Base-by-base conservation (phyloP, 768 basidiomycete genomes). In the Glaciozyma antarctica region DNA sequence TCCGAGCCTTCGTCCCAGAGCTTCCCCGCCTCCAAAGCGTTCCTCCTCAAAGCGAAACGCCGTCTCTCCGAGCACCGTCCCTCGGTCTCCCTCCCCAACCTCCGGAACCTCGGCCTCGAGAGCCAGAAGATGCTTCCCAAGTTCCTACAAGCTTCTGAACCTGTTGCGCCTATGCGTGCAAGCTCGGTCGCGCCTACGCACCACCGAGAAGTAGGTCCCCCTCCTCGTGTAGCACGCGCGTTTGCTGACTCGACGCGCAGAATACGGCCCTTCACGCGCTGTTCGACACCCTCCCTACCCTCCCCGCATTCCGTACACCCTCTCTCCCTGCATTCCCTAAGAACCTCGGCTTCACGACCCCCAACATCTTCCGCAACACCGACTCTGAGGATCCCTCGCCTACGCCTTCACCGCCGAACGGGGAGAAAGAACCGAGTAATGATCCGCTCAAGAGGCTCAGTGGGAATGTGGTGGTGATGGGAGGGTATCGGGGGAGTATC, bases 391-490 rank as follows among this genome's bases (percentile, higher is more conserved):
- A 58, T 6, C 24, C 17, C 8, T 58, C 49, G 48, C 34, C 34
- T 59, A 63, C 21, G 66, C 56, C 13, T 58, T 63, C 47, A 1
- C 57, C 58, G 15, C 38, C 7, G 34, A 22, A 24, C 22, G 17
- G 6, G 55, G 38, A 57, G 12, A 57, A 38, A 22, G 55, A 57
- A 10, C 9, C 24, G 1, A n/a, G n/a, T 2, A 22, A 15, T 2
- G 66, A 68, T 34, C 59, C 68, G 1, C 58, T 69, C 65, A 53
- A 63, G 16, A 16, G 24, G 16, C 44, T 72, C 4, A 43, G 54
- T 44, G 72, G 72, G 19, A 65, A 66, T 43, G 72, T 72, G 9
- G 9, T 72, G 30, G 66, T 69, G 62, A 21, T 69, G 0, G 72
- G 72, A 17, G 72, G 72, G 0, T 72, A 62, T 52, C 54, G 72